phyloP scores from a whole-genome alignment of 805 yeast genomes.

The Candida broadrunensis region DNA sequence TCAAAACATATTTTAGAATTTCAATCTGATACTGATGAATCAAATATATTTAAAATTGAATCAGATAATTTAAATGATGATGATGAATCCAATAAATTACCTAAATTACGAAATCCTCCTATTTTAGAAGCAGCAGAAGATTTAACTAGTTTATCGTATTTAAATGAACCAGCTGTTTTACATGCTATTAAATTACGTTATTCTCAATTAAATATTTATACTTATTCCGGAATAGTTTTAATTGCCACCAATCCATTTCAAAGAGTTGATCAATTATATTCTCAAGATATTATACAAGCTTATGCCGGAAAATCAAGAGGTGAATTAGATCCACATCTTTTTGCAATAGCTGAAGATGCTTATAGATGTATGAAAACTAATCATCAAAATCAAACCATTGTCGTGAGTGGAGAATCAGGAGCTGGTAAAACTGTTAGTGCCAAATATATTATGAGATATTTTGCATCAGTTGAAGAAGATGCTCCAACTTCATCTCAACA shows the following conservation, averaged over 20 bases:
- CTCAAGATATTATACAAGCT: slow-evolving; percentile 90
- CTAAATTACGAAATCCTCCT: slow-evolving; percentile 87
- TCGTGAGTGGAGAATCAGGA: slow-evolving; percentile 97
- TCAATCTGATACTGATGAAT: slow-evolving; percentile 47
- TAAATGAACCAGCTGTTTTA: slow-evolving; percentile 94
- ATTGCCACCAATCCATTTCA: slow-evolving; percentile 97
- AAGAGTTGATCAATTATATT: slow-evolving; percentile 83
- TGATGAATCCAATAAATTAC: slow-evolving; percentile 58
- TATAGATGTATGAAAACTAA: slow-evolving; percentile 91
- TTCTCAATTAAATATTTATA: slow-evolving; percentile 85
- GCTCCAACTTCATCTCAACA: slow-evolving; percentile 27
- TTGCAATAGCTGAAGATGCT: slow-evolving; percentile 97
- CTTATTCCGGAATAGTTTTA: slow-evolving; percentile 94
- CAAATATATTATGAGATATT: slow-evolving; percentile 94
- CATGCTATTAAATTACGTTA: slow-evolving; percentile 91
- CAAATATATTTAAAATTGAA: slow-evolving; percentile 43
- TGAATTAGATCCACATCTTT: slow-evolving; percentile 93
- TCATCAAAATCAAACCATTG: slow-evolving; percentile 86
- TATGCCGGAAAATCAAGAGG: slow-evolving; percentile 92
- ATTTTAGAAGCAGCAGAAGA: slow-evolving; percentile 92
- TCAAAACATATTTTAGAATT: slow-evolving; percentile 50
- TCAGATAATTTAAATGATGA: slow-evolving; percentile 49
- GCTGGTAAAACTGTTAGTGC: slow-evolving; percentile 99
- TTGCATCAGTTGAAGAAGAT: slow-evolving; percentile 82
- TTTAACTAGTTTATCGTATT: slow-evolving; percentile 83